A percentile compares a stretch with the other conserved stretches of the same genome.
Conservation (phyloP, 192 early-diverging fungal species). For the Coemansia sp. region DNA sequence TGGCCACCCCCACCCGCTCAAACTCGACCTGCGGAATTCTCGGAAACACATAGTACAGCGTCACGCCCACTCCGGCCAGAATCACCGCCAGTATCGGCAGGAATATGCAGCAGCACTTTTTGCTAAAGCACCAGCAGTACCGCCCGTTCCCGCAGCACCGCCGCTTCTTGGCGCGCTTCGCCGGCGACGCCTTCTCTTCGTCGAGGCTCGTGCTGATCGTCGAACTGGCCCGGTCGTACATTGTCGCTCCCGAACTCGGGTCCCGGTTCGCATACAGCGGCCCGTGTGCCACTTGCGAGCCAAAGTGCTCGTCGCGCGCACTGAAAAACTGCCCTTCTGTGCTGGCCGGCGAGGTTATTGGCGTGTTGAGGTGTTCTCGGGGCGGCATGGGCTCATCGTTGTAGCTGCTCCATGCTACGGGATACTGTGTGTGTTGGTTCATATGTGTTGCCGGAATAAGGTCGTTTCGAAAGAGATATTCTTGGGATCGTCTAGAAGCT, state of each 20-base stretch:
- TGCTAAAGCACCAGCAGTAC: constrained; percentile 54
- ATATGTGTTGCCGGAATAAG: too few relatives aligned
- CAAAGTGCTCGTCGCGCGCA: constrained; percentile 1
- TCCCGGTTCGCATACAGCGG: constrained; percentile 13
- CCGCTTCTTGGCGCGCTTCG: constrained; percentile 11
- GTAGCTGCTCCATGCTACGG: constrained; percentile 6
- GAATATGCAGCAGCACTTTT: constrained; percentile 44
- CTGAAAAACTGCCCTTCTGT: constrained; percentile 13
- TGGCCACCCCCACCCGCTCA: constrained; percentile 28
- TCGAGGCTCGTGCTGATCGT: background rate
- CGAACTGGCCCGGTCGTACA: constrained; percentile 2
- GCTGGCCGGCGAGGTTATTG: constrained; percentile 14
- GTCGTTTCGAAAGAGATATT: too few relatives aligned
- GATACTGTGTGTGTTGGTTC: constrained; percentile 4
- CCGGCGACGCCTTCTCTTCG: constrained; percentile 21
- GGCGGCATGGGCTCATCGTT: constrained; percentile 13
- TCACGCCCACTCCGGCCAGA: constrained; percentile 45
- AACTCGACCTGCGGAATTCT: constrained; percentile 47
- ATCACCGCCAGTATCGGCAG: constrained; percentile 39
- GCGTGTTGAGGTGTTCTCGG: constrained; percentile 12
- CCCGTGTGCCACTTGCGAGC: background rate
- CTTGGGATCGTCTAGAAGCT: too few relatives aligned
- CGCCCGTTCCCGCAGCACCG: constrained; percentile 47
- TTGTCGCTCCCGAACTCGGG: constrained; percentile 22
- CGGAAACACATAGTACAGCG: constrained; percentile 53